These are phyloP conservation scores for Capsicum baccatum DNA, from an alignment of 257 asterid genomes.

Conservation along the genomic window DNA sequence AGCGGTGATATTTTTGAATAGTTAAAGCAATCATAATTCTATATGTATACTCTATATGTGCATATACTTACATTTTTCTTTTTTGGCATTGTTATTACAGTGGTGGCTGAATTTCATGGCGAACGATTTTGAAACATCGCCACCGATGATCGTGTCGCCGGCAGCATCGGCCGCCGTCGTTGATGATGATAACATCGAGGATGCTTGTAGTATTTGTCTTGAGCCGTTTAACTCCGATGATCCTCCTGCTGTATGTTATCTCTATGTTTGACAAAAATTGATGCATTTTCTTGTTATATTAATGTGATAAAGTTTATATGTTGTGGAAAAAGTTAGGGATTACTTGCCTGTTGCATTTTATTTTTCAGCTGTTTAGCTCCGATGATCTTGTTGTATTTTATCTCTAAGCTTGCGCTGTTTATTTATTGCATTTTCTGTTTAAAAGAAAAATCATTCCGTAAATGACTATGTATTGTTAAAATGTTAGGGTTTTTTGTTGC, in stretches of 20 bases:
- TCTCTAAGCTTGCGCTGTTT: background rate
- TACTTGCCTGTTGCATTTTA: conserved; percentile 46
- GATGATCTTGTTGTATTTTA: conserved; percentile 47
- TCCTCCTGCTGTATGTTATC: conserved; percentile 52
- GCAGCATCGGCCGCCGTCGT: conserved; percentile 15
- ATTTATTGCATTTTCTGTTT: background rate
- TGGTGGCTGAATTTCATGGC: conserved; percentile 28
- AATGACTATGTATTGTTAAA: background rate
- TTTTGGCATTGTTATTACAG: conserved; percentile 18
- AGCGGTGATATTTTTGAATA: no score
- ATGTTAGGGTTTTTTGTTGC: background rate
- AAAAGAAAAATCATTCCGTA: background rate
- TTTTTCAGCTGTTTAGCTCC: conserved; percentile 45
- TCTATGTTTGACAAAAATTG: no score
- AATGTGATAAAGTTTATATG: no score
- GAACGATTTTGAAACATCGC: conserved; percentile 33
- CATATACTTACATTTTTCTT: background rate
- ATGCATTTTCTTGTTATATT: background rate
- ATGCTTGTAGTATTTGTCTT: conserved; percentile 61
- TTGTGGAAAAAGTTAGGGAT: background rate
- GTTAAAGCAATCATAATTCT: no score
- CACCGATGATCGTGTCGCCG: background rate
- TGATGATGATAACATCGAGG: conserved; percentile 52
- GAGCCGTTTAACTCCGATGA: conserved; percentile 52
- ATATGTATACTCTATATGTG: background rate